Evolutionary conservation across 441 rosid genomes (phyloP).

Genomic region (Erysimum cheiri): DNA sequence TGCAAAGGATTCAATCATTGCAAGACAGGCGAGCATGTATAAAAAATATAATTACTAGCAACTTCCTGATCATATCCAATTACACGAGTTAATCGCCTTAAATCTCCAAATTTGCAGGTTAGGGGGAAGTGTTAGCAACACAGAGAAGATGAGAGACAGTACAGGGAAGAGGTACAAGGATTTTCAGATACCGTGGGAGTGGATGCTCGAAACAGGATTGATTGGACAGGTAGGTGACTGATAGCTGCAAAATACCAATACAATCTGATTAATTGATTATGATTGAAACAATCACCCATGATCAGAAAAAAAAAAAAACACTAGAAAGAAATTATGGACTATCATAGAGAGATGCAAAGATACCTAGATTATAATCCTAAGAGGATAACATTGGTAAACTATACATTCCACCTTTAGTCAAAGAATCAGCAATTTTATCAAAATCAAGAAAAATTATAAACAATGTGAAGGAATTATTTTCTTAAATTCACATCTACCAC

Average conservation of each 20-base stretch:
- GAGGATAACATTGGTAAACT: conserved; percentile 10
- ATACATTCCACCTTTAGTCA: neutral
- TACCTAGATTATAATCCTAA: neutral
- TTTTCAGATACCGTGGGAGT: conserved; percentile 73
- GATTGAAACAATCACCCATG: conserved; percentile 10
- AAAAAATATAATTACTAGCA: conserved; percentile 40
- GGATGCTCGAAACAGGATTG: conserved; percentile 73
- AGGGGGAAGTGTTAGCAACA: conserved; percentile 60
- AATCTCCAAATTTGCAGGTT: conserved; percentile 50
- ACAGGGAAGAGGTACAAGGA: conserved; percentile 64
- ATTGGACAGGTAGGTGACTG: conserved; percentile 65
- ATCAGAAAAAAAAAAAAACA: neutral
- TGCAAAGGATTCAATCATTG: conserved; percentile 60
- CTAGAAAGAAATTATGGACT: neutral
- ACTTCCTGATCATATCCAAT: conserved; percentile 22
- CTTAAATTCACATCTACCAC: neutral
- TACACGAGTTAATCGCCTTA: conserved; percentile 37
- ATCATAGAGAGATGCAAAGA: conserved; percentile 5
- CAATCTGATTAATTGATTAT: conserved; percentile 13
- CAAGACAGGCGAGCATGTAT: conserved; percentile 91
- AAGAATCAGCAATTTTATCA: conserved; percentile 6
- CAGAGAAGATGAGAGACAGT: conserved; percentile 62
- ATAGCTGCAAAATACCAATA: conserved; percentile 31
- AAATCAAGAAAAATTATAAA: conserved; percentile 4
- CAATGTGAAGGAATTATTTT: neutral